Evolutionary conservation across 495 filamentous ascomycete species (phyloP).

Genomic region (Barbatosphaeria neglecta): DNA sequence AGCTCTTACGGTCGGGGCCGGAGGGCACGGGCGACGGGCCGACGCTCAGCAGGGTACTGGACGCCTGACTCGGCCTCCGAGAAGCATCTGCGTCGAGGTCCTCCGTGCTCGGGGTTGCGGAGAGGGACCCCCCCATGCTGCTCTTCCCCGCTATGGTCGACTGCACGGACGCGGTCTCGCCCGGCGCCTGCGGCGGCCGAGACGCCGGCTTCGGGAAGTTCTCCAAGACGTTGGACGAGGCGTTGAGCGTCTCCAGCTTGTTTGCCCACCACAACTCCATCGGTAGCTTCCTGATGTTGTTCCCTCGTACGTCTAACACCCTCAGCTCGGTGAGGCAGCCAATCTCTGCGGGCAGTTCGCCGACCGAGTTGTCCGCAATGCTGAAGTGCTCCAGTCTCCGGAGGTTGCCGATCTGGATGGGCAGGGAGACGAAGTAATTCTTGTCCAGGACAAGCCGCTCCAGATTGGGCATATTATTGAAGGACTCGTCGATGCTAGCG

Average conservation of each 20-base stretch:
- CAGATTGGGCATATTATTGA: slow-evolving; percentile 75
- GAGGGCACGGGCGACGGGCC: slow-evolving; percentile 56
- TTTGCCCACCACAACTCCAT: slow-evolving; percentile 87
- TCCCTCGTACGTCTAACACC: slow-evolving; percentile 78
- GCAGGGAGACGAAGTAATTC: slow-evolving; percentile 88
- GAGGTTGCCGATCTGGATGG: slow-evolving; percentile 71
- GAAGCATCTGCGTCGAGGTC: slow-evolving; percentile 63
- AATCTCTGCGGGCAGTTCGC: slow-evolving; percentile 70
- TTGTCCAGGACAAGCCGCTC: slow-evolving; percentile 82
- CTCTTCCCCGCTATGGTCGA: slow-evolving; percentile 29
- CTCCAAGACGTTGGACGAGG: slow-evolving; percentile 85
- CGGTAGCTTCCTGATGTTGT: slow-evolving; percentile 79
- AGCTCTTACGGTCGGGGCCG: slow-evolving; percentile 58
- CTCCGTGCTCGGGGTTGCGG: slow-evolving; percentile 58
- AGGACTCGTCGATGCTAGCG: slow-evolving; percentile 73
- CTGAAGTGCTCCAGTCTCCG: slow-evolving; percentile 81
- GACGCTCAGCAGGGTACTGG: slow-evolving; percentile 60
- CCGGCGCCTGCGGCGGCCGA: slow-evolving; percentile 45
- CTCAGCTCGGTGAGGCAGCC: slow-evolving; percentile 75
- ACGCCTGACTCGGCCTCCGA: slow-evolving; percentile 76
- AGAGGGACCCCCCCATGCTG: slow-evolving; percentile 38
- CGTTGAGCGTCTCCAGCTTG: slow-evolving; percentile 82
- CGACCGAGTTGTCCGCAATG: slow-evolving; percentile 80
- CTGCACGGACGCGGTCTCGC: slow-evolving; percentile 20
- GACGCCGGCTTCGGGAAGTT: slow-evolving; percentile 77